These are phyloP conservation scores for Verbena officinalis DNA, from an alignment of 257 asterid genomes.

Conservation along the genomic window DNA sequence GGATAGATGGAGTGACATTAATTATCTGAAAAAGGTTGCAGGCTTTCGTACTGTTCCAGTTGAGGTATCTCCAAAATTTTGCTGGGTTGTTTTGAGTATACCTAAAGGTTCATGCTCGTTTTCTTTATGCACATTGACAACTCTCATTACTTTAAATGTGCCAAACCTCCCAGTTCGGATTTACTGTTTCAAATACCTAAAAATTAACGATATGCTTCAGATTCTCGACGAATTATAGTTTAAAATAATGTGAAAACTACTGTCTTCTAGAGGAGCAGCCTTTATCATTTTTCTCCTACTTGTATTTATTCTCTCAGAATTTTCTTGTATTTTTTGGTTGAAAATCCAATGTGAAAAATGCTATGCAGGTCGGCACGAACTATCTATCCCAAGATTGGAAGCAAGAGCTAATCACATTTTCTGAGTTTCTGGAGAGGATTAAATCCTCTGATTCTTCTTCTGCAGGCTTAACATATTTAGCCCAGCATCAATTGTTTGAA, in stretches of 20 bases:
- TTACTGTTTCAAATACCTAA: not conserved
- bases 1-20: conserved; percentile 77
- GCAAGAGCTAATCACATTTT: conserved; percentile 83
- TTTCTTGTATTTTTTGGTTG: no score
- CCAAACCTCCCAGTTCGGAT: not conserved
- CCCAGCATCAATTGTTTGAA: conserved; percentile 95
- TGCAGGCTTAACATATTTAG: conserved; percentile 59
- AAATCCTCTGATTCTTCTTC: conserved; percentile 47
- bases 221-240: not conserved
- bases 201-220: not conserved
- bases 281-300: no score
- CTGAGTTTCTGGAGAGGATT: conserved; percentile 89
- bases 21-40: conserved; percentile 75
- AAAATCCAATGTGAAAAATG: not conserved
- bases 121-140: not conserved
- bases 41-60: conserved; percentile 98
- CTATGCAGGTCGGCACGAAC: conserved; percentile 43
- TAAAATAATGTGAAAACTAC: no score
- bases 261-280: no score
- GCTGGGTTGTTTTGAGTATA: conserved; percentile 10
- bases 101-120: not conserved
- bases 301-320: no score
- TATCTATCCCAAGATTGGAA: conserved; percentile 49
- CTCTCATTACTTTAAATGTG: not conserved
- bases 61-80: conserved; percentile 61